Conservation (phyloP, 768 basidiomycete species). For the Boletus fagicola region DNA sequence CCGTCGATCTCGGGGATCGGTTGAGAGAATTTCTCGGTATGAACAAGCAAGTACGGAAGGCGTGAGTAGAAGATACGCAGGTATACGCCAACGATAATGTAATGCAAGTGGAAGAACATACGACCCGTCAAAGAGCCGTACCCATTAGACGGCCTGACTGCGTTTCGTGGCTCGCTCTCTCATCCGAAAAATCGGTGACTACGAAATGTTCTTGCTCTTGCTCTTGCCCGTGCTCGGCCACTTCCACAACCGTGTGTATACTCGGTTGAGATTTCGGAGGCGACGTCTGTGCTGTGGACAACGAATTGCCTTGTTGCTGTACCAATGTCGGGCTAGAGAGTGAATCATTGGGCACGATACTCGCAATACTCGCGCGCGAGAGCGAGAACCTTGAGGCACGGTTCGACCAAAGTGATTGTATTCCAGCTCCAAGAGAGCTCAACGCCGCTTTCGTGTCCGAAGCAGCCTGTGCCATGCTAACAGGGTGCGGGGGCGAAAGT, state of each 20-base stretch:
- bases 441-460: slow-evolving; percentile 36
- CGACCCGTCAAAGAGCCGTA: slow-evolving; percentile 29
- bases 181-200: slow-evolving; percentile 1
- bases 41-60: background rate
- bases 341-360: slow-evolving; percentile 26
- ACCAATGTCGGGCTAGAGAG: slow-evolving; percentile 9
- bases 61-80: background rate
- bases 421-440: slow-evolving; percentile 42
- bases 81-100: background rate
- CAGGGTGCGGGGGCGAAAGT: slow-evolving; percentile 21
- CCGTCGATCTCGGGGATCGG: background rate
- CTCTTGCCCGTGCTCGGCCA: slow-evolving; percentile 22
- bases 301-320: background rate
- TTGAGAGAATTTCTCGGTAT: background rate
- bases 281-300: slow-evolving; percentile 8
- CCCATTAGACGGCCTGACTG: slow-evolving; percentile 23
- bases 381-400: slow-evolving; percentile 41
- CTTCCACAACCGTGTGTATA: slow-evolving; percentile 30
- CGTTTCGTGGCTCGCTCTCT: slow-evolving; percentile 14
- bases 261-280: slow-evolving; percentile 15
- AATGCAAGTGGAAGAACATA: background rate
- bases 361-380: slow-evolving; percentile 29
- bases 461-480: slow-evolving; percentile 33
- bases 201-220: slow-evolving; percentile 15
- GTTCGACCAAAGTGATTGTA: slow-evolving; percentile 48